Conservation (phyloP, 495 filamentous ascomycete species). For the Aspergillus homomorphus region DNA sequence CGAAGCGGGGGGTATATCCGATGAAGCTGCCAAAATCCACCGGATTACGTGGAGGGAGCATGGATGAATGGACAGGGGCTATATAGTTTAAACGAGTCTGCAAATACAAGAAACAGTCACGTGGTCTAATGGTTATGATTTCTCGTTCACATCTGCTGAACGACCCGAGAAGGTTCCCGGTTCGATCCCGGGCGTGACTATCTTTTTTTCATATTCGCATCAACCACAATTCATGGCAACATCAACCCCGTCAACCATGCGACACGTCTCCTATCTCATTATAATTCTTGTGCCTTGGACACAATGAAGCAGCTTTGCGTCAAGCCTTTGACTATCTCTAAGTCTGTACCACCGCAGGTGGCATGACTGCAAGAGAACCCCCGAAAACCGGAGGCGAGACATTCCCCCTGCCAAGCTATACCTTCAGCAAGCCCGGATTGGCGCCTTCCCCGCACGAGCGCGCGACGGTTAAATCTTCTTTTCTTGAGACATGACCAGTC, state of each 20-base stretch:
- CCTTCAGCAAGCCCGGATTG: background rate
- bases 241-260: too few species aligned
- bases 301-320: background rate
- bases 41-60: too few species aligned
- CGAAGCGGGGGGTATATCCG: too few species aligned
- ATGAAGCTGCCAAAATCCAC: too few species aligned
- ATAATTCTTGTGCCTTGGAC: too few species aligned
- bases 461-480: background rate
- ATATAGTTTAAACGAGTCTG: too few species aligned
- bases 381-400: too few species aligned
- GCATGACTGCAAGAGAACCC: background rate
- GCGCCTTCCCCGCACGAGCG: background rate
- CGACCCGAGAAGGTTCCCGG: slow-evolving; percentile 28
- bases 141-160: slow-evolving; percentile 33
- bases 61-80: too few species aligned
- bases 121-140: slow-evolving; percentile 51
- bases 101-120: slow-evolving; percentile 19
- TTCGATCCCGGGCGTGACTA: slow-evolving; percentile 33
- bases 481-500: background rate
- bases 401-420: background rate
- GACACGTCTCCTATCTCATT: too few species aligned
- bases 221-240: too few species aligned
- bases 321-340: too few species aligned
- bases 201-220: too few species aligned
- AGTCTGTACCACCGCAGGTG: background rate